Conservation (phyloP, 2,329 filamentous ascomycete species). For the Botryosphaeria dothidea region DNA sequence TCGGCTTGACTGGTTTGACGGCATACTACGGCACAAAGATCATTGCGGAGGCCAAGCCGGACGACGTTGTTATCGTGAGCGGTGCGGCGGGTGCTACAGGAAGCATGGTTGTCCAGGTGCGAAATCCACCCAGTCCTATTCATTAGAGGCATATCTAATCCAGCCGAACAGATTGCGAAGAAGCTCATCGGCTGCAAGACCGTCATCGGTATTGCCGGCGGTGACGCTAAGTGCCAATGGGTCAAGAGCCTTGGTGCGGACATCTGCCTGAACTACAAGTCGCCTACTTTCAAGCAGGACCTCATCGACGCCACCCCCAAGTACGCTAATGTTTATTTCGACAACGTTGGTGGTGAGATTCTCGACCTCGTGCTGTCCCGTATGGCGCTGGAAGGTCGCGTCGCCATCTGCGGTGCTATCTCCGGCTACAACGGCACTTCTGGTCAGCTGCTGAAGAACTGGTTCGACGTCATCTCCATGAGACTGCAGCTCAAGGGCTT, state of each 20-base stretch:
- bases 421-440: slow-evolving; percentile 42
- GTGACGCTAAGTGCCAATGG: slow-evolving; percentile 54
- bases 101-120: slow-evolving; percentile 57
- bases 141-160: neutral
- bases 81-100: slow-evolving; percentile 79
- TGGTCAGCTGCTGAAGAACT: slow-evolving; percentile 34
- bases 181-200: slow-evolving; percentile 42
- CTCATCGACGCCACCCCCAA: slow-evolving; percentile 48
- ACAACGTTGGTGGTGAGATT: slow-evolving; percentile 53
- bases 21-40: slow-evolving; percentile 74
- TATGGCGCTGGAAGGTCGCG: slow-evolving; percentile 43
- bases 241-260: slow-evolving; percentile 52
- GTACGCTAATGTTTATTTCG: slow-evolving; percentile 54
- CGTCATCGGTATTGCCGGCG: slow-evolving; percentile 56
- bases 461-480: slow-evolving; percentile 45
- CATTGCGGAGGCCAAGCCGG: slow-evolving; percentile 66
- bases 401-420: slow-evolving; percentile 48
- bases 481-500: slow-evolving; percentile 54
- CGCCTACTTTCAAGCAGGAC: slow-evolving; percentile 47
- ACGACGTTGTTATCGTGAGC: slow-evolving; percentile 75
- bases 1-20: slow-evolving; percentile 62
- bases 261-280: slow-evolving; percentile 58
- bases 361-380: slow-evolving; percentile 48
- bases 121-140: neutral
- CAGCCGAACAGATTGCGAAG: slow-evolving; percentile 51